Evolutionary conservation across 768 basidiomycete species (phyloP), one percentile per base, ranked within the genome.

Genomic region (Tricholoma hemisulphureum): DNA sequence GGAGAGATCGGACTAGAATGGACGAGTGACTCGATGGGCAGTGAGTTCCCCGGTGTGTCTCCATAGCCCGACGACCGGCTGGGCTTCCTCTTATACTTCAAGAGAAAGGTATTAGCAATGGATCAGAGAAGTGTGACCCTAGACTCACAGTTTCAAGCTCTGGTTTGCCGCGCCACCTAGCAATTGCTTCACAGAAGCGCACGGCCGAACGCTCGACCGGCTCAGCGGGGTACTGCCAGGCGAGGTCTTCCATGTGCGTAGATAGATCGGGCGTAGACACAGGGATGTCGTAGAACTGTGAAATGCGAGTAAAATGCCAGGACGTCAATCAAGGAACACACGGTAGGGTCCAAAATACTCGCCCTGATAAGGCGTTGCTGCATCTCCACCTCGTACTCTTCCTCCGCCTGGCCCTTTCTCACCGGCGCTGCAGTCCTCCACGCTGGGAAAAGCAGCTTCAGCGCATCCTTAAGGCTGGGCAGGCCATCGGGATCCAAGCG

Each of bases 161-260:
- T 34, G 91, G 91, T 66, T 88, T 89, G 2, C 91, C 91, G 63
- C 91, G 76, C 92, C 91, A 94, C 53, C 81, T 82, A 1, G 88
- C 84, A 43, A 93, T 80, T 32, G 89, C 89, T 67, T 94, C 91
- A 65, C 87, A 91, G 65, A 90, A 94, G 51, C 89, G 77, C 5
- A 91, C 77, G 0, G 88, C 84, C 26, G 88, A 86, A 18, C 90
- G 80, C 65, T 94, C 91, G 14, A 93, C 82, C 20, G 89, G 87
- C 64, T 93, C 90, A 1, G 88, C 85, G 28, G 92, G 90, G 67
- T 86, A 93, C 63, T 85, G 83, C 83, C 86, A 87, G 2, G 89
- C 88, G 3, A 89, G 75, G 62, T 85, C 80, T 66, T 91, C 89
- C 84, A 93, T 84, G 62, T 93, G 89, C 1, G 86, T 88, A 3